A percentile compares a stretch with the other conserved stretches of the same genome.
Conservation (phyloP, 2,329 filamentous ascomycete species). For the Erysiphe pulchra region DNA sequence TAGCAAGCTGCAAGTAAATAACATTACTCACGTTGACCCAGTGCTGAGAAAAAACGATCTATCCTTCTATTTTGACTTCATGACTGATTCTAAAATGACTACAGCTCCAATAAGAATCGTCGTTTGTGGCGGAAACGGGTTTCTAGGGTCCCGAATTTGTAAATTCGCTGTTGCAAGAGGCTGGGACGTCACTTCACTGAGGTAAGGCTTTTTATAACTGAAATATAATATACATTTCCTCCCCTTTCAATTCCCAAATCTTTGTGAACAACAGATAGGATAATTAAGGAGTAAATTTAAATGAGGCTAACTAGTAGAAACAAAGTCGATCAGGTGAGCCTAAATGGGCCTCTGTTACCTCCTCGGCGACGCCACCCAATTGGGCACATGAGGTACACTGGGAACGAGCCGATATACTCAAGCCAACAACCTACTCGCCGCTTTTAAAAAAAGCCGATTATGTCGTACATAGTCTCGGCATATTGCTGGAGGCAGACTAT, state of each 20-base stretch:
- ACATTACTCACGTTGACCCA: too few relatives aligned
- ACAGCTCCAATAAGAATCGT: constrained; percentile 31
- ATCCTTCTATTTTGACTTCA: too few relatives aligned
- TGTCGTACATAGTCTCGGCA: constrained; percentile 88
- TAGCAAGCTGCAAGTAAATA: too few relatives aligned
- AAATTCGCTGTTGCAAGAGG: constrained; percentile 63
- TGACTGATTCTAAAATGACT: too few relatives aligned
- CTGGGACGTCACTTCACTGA: constrained; percentile 83
- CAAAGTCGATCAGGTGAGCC: constrained; percentile 71
- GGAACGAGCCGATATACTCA: constrained; percentile 71
- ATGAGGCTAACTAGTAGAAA: not conserved
- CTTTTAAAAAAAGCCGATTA: constrained; percentile 55
- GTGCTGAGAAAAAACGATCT: too few relatives aligned
- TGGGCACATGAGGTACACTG: constrained; percentile 71
- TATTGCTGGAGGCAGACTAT: constrained; percentile 91
- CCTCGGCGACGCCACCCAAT: constrained; percentile 35
- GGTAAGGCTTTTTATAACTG: constrained; percentile 23
- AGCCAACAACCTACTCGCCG: constrained; percentile 52
- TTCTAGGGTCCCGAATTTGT: constrained; percentile 72
- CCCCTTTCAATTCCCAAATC: not conserved
- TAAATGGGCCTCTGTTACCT: constrained; percentile 56
- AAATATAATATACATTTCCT: not conserved
- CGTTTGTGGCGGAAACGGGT: constrained; percentile 83
- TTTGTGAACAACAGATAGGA: too few relatives aligned
- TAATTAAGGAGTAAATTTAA: too few relatives aligned